Base-by-base conservation (phyloP, 1,139 yeast genomes). In the Meyerozyma athensensis region DNA sequence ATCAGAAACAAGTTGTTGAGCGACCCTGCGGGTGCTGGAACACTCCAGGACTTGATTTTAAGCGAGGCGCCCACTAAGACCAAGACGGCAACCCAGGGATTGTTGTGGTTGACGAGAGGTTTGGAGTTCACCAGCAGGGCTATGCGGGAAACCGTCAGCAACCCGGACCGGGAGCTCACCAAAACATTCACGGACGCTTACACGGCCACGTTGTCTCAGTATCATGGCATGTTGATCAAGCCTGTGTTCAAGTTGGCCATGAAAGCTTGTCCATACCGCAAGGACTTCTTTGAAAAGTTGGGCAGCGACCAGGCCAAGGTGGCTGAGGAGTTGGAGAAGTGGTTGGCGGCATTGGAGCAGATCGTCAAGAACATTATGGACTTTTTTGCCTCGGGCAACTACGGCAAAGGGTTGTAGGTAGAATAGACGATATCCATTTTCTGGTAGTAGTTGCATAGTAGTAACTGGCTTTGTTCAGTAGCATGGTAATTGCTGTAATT, bases 221-320 rank as follows among this genome's bases (percentile, higher is more conserved):
- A 79, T 63, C 97, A 87, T 64, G 81, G 83, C 41, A 78, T 87
- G 73, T 68, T 87, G 54, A 72, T 87, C 46, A 83, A 84, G 56
- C 96, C 96, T 19, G 78, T 87, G 42, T 89, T 87, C 74, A 86
- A 85, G 72, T 73, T 89, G 57, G 96, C 96, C 40, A 87, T 87
- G 96, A 86, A 86, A 62, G 95, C 96, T 2, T 86, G 96, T 62
- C 97, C 97, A 22, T 87, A 86, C 65, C 79, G 96, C 67, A 80
- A 79, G 59, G 95, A 81, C 54, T 86, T 87, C 55, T 87, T 86
- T 54, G 80, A 61, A 42, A 87, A 86, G 67, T 73, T 87, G 50
- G 96, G 96, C 37, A 63, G 68, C 19, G 86, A 81, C 56, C 82
- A 79, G 58, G 78, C 65, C 24, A 77, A 74, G 56, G 96, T 89